Conservation (phyloP, 2,329 filamentous ascomycete genomes). For the Colletotrichum kahawae region DNA sequence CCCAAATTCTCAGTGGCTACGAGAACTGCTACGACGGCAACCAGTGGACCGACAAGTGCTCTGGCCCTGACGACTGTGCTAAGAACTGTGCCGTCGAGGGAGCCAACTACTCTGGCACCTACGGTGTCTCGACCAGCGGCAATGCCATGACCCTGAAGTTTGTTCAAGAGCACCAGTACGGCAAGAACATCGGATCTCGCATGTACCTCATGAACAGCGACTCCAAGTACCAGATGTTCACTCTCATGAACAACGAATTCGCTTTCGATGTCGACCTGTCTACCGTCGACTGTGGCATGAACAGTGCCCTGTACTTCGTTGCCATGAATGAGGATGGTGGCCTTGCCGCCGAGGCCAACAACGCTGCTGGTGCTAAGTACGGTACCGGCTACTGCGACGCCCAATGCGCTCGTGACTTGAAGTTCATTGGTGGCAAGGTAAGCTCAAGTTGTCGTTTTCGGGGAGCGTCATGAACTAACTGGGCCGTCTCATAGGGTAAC, state of each 20-base stretch:
- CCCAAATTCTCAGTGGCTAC: not conserved
- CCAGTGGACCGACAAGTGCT: constrained; percentile 31
- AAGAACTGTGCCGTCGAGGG: constrained; percentile 46
- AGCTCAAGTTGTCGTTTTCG: not conserved
- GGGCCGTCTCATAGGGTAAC: constrained; percentile 19
- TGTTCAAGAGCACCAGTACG: constrained; percentile 48
- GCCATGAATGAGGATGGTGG: constrained; percentile 59
- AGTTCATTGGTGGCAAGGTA: constrained; percentile 52
- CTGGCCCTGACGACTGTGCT: constrained; percentile 39
- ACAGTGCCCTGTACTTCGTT: constrained; percentile 55
- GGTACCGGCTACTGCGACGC: constrained; percentile 61
- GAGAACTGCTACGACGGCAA: constrained; percentile 42
- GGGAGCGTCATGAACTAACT: not conserved
- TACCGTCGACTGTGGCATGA: constrained; percentile 64
- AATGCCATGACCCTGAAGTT: constrained; percentile 52
- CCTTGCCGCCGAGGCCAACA: constrained; percentile 47
- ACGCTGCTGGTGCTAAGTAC: constrained; percentile 54
- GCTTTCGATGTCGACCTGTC: constrained; percentile 70
- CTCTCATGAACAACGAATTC: constrained; percentile 63
- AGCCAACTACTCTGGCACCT: constrained; percentile 45
- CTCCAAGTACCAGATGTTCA: constrained; percentile 60
- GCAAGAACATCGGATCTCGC: constrained; percentile 44
- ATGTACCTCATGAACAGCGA: constrained; percentile 61
- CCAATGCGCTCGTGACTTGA: constrained; percentile 51
- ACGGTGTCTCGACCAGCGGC: constrained; percentile 49